phyloP scores from a whole-genome alignment of 176 grass and related monocot species.

The Neostapfia colusana region DNA sequence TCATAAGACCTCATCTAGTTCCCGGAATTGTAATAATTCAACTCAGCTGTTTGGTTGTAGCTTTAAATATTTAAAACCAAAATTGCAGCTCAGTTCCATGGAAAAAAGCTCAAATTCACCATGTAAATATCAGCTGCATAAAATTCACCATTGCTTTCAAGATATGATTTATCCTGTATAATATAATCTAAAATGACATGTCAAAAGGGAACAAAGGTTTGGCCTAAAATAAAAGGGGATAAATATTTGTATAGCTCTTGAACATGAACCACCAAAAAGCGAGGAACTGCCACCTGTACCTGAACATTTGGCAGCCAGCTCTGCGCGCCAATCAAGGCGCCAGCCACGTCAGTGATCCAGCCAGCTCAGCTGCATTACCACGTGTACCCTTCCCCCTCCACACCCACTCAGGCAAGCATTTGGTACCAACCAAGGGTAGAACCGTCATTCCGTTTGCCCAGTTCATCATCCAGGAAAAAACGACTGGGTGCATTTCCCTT shows the following conservation, averaged over 20 bases:
- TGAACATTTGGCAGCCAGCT: conserved; percentile 23
- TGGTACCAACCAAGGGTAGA: not conserved
- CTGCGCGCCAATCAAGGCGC: conserved; percentile 28
- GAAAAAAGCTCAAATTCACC: too few relatives aligned
- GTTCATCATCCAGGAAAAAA: not conserved
- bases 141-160: too few relatives aligned
- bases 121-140: too few relatives aligned
- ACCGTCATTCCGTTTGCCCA: not conserved
- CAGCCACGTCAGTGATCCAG: conserved; percentile 39
- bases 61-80: too few relatives aligned
- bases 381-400: not conserved
- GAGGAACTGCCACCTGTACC: not conserved
- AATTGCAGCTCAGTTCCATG: too few relatives aligned
- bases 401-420: not conserved
- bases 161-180: too few relatives aligned
- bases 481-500: conserved; percentile 33
- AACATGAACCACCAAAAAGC: not conserved
- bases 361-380: conserved; percentile 47
- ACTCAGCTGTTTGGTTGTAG: too few relatives aligned
- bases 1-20: too few relatives aligned
- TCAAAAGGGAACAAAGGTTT: too few relatives aligned
- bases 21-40: too few relatives aligned
- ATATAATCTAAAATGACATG: too few relatives aligned
- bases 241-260: not conserved
- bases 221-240: not conserved